phyloP scores from a whole-genome alignment of 2,329 filamentous ascomycete species.

The Cercospora sp. region DNA sequence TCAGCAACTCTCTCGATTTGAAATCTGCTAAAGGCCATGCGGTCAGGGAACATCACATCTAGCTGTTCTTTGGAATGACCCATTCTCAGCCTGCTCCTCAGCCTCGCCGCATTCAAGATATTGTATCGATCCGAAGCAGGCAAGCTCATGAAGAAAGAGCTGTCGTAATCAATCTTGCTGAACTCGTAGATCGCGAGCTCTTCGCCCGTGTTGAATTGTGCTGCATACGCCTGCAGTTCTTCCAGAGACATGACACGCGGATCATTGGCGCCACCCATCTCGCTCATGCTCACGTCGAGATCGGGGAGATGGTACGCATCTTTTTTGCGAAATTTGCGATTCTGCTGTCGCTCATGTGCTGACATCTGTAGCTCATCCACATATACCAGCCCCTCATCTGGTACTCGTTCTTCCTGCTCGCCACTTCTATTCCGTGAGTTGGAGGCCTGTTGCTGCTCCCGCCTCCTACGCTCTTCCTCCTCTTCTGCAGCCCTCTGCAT shows the following conservation, averaged over 20 bases:
- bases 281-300: constrained; percentile 71
- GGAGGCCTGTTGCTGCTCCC: constrained; percentile 38
- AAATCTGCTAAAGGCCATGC: constrained; percentile 95
- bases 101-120: constrained; percentile 87
- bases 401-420: constrained; percentile 63
- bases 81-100: constrained; percentile 89
- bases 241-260: constrained; percentile 95
- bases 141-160: constrained; percentile 89
- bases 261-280: constrained; percentile 88
- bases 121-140: constrained; percentile 92
- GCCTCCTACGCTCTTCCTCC: constrained; percentile 66
- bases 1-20: constrained; percentile 94
- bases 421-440: constrained; percentile 42
- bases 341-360: constrained; percentile 69
- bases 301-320: constrained; percentile 96
- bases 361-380: constrained; percentile 86
- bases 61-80: constrained; percentile 94
- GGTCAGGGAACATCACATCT: constrained; percentile 93
- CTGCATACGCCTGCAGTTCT: constrained; percentile 89
- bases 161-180: constrained; percentile 97
- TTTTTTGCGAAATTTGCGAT: constrained; percentile 80
- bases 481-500: constrained; percentile 90
- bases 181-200: constrained; percentile 89
- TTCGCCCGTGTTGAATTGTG: constrained; percentile 87
- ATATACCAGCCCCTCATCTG: constrained; percentile 79